Evolutionary conservation across 495 filamentous ascomycete genomes (phyloP).

Genomic region (Penicillium waksmanii): DNA sequence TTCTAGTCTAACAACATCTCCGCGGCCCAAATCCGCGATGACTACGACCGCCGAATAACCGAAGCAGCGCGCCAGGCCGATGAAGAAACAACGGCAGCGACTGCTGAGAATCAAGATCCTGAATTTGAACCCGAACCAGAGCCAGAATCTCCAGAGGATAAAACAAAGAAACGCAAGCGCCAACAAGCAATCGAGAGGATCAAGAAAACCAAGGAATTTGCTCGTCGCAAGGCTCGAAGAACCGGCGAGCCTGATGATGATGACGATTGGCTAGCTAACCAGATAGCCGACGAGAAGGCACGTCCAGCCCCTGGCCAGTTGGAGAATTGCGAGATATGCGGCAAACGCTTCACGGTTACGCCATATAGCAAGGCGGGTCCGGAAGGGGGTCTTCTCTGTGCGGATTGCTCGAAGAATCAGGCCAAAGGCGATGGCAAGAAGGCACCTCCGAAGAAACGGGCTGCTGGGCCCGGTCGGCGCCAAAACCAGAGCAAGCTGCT

Average conservation of each 20-base stretch:
- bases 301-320: constrained; percentile 81
- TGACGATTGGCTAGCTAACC: constrained; percentile 50
- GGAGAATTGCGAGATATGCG: constrained; percentile 83
- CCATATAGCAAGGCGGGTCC: constrained; percentile 83
- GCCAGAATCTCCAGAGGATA: constrained; percentile 49
- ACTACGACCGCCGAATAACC: constrained; percentile 56
- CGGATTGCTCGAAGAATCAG: constrained; percentile 79
- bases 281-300: constrained; percentile 63
- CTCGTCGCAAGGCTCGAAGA: constrained; percentile 58
- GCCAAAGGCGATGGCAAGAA: constrained; percentile 62
- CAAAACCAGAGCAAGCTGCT: constrained; percentile 77
- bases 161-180: constrained; percentile 62
- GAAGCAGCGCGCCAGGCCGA: constrained; percentile 46
- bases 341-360: constrained; percentile 91
- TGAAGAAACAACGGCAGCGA: constrained; percentile 21
- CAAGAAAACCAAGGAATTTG: constrained; percentile 74
- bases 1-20: constrained; percentile 83
- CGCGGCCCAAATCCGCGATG: constrained; percentile 72
- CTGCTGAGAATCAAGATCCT: constrained; percentile 31
- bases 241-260: constrained; percentile 53
- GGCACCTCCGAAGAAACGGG: constrained; percentile 63
- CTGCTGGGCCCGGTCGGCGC: constrained; percentile 56
- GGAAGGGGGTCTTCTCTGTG: constrained; percentile 81
- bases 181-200: constrained; percentile 71
- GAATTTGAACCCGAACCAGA: constrained; percentile 31